Evolutionary conservation across 2,329 filamentous ascomycete species (phyloP).

Genomic region (Coniochaeta prunicola): DNA sequence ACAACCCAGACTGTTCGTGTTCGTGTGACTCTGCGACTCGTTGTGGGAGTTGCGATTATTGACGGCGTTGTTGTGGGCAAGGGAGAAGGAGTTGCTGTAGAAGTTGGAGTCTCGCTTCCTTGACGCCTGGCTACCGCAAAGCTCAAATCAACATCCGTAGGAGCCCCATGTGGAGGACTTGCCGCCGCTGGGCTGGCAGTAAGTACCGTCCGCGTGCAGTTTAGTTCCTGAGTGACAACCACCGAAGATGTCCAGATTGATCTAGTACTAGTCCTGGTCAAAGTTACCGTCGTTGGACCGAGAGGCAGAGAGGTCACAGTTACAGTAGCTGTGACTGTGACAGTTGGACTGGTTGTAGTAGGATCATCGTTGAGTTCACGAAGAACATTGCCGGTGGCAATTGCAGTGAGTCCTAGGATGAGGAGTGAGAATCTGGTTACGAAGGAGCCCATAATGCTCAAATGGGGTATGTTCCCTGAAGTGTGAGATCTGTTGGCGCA

Average conservation of each 20-base stretch:
- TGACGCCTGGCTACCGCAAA: background rate
- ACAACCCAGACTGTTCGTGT: conserved; percentile 11
- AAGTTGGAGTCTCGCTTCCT: background rate
- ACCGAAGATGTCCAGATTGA: conserved; percentile 8
- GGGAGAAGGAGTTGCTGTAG: background rate
- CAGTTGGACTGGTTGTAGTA: background rate
- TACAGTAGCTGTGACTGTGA: background rate
- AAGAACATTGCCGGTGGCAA: background rate
- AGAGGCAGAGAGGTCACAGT: background rate
- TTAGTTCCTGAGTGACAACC: conserved; percentile 4
- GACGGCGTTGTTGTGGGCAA: background rate
- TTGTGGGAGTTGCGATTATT: background rate
- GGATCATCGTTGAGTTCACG: background rate
- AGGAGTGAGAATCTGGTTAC: background rate
- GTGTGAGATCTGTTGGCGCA: background rate
- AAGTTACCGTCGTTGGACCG: conserved; percentile 2
- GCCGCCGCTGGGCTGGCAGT: background rate
- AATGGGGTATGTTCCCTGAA: background rate
- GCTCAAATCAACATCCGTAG: background rate
- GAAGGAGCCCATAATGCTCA: background rate
- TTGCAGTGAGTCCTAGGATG: background rate
- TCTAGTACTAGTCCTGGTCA: conserved; percentile 10
- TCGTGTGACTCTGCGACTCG: conserved; percentile 3
- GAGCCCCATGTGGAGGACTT: background rate
- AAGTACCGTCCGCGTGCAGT: conserved; percentile 11